Conservation (phyloP, 2,329 filamentous ascomycete genomes). For the Penicillium palitans region DNA sequence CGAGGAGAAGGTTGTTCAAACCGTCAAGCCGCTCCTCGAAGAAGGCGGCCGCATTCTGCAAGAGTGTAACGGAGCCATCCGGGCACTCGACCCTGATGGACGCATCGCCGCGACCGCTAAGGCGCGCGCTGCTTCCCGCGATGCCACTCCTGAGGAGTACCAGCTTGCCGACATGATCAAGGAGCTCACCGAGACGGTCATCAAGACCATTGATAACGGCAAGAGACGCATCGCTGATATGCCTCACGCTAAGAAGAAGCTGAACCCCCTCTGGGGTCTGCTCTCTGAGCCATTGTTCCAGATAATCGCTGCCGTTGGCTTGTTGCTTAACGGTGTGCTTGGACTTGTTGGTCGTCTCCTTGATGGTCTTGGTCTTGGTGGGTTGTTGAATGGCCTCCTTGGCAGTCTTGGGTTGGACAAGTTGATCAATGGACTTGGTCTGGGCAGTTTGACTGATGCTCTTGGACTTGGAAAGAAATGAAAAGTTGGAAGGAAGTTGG, state of each 20-base stretch:
- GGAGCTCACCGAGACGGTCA: slow-evolving; percentile 77
- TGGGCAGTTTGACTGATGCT: slow-evolving; percentile 50
- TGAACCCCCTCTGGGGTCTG: slow-evolving; percentile 85
- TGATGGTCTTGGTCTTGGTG: slow-evolving; percentile 78
- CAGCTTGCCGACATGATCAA: slow-evolving; percentile 82
- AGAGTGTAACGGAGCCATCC: slow-evolving; percentile 83
- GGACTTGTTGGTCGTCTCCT: slow-evolving; percentile 79
- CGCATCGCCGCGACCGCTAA: slow-evolving; percentile 83
- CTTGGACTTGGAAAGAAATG: slow-evolving; percentile 53
- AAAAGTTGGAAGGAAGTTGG: neutral
- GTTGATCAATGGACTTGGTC: slow-evolving; percentile 51
- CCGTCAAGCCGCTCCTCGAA: slow-evolving; percentile 85
- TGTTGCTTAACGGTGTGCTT: slow-evolving; percentile 79
- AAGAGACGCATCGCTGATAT: slow-evolving; percentile 88
- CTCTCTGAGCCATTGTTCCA: slow-evolving; percentile 77
- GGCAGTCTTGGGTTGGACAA: slow-evolving; percentile 67
- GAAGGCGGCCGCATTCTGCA: slow-evolving; percentile 78
- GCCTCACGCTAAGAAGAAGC: slow-evolving; percentile 91
- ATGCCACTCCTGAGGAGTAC: slow-evolving; percentile 80
- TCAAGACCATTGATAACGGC: slow-evolving; percentile 79
- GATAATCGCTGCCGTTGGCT: slow-evolving; percentile 84
- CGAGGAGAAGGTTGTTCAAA: slow-evolving; percentile 81
- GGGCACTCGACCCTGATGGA: slow-evolving; percentile 85
- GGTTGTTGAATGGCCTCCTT: slow-evolving; percentile 74
- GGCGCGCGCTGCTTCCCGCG: slow-evolving; percentile 70